Base-by-base conservation (phyloP, 108 stramenopile genomes). In the Skeletonema marinoi region DNA sequence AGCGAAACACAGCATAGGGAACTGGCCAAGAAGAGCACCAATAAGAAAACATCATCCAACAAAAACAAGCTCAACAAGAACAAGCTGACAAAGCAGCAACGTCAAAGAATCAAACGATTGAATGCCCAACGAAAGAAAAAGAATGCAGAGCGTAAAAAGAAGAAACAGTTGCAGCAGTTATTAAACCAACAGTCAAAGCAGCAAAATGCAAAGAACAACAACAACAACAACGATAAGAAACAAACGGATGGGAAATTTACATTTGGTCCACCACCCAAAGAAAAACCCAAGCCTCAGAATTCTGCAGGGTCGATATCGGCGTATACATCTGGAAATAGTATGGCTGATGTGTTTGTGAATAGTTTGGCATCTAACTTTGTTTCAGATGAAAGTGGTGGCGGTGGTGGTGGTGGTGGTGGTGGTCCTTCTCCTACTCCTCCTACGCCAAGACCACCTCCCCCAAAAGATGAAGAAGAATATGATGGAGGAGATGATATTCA, bases 401-500 rank as follows among this genome's bases (percentile, higher is more conserved):
- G 25, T 25, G 25, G 25, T 25, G 25, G 25, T 25, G 25, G 25
- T 11, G 25, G 25, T 25, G 25, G 25, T 25, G 25, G 25, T 25
- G 25, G 25, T 11, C 13, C 41, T 14, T 42, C 41, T 42, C 36
- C 36, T 6, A 36, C 36, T 6, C 36, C 36, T 36, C 36, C 36
- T 36, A 8, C 36, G 6, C 36, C 36, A 8, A 36, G 8, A 36
- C 36, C 36, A 8, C 36, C 36, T 36, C 1, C 36, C 1, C 8
- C 36, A 6, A 36, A 36, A 8, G 8, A 36, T 10, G 31, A 64
- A 17, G 41, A 17, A 7, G 31, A 44, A 9, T 5, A 41, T 36
- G 60, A 65, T 5, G 77, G 75, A 32, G 75, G 58, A 29, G 48
- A 64, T 13, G 60, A 33, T 8, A 60, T 39, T 14, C 19, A 60